Evolutionary conservation across 2,329 filamentous ascomycete species (phyloP).

Genomic region (Leptographium flavum): DNA sequence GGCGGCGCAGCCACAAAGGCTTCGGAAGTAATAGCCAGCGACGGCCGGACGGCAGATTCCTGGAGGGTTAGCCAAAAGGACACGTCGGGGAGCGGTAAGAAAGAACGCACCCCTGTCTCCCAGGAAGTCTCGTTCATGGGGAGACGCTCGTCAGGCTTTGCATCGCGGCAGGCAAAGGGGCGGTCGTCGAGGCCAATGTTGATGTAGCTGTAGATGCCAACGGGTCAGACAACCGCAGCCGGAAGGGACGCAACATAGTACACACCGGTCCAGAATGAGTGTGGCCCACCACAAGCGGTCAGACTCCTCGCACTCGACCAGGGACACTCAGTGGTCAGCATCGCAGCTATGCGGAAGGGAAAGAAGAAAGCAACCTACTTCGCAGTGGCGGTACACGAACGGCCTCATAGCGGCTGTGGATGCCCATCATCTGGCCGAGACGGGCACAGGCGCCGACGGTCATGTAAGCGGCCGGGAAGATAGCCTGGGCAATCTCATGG

Average conservation of each 20-base stretch:
- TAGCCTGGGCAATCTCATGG: constrained; percentile 6
- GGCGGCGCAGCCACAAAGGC: constrained; percentile 3
- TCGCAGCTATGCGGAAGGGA: not conserved
- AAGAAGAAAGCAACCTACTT: not conserved
- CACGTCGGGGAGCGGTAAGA: not conserved
- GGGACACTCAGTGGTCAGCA: constrained; percentile 2
- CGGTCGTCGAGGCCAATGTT: constrained; percentile 7
- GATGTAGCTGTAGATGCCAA: constrained; percentile 3
- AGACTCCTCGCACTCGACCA: constrained; percentile 5
- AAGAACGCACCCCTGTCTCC: constrained; percentile 6
- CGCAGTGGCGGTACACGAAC: not conserved
- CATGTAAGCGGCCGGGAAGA: constrained; percentile 9
- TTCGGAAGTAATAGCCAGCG: constrained; percentile 7
- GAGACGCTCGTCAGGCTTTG: constrained; percentile 6
- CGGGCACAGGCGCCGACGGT: constrained; percentile 7
- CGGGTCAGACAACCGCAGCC: not conserved
- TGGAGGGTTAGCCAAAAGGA: no score
- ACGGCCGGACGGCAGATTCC: constrained; percentile 6
- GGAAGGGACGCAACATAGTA: not conserved
- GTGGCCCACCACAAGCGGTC: constrained; percentile 8
- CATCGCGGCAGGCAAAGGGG: constrained; percentile 5
- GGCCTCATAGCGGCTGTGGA: constrained; percentile 1
- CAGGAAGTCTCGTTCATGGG: constrained; percentile 8
- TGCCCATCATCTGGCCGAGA: constrained; percentile 6
- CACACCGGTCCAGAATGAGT: constrained; percentile 7